These are phyloP conservation scores for Arthrobotrys sphaeroides DNA, from an alignment of 2,329 filamentous ascomycete species.

Conservation along the genomic window DNA sequence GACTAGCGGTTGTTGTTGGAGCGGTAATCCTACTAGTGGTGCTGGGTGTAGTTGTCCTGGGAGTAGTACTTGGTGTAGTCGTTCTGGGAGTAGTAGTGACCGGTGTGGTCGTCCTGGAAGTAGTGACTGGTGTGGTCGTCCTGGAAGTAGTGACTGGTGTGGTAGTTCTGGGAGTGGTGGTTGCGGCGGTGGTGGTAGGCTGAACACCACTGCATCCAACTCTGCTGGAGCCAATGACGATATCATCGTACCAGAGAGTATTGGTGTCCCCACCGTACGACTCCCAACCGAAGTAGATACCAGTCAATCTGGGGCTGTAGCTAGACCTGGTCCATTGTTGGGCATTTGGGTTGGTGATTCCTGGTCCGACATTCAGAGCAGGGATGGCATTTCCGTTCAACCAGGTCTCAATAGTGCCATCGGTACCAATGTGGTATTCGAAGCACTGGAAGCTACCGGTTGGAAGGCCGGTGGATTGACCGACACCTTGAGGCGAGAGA, in stretches of 20 bases:
- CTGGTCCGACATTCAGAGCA: constrained; percentile 65
- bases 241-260: constrained; percentile 73
- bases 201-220: constrained; percentile 63
- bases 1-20: constrained; percentile 2
- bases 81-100: neutral
- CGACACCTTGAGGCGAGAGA: constrained; percentile 70
- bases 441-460: constrained; percentile 69
- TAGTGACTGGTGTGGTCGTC: neutral
- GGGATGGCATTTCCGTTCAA: constrained; percentile 66
- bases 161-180: neutral
- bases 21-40: constrained; percentile 11
- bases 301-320: constrained; percentile 67
- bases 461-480: constrained; percentile 66
- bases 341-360: constrained; percentile 66
- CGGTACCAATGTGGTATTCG: constrained; percentile 70
- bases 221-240: constrained; percentile 65
- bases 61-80: neutral
- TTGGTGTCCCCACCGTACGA: constrained; percentile 70
- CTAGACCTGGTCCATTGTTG: constrained; percentile 66
- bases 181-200: constrained; percentile 25
- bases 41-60: neutral
- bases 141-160: neutral
- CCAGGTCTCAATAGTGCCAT: constrained; percentile 71
- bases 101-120: neutral
- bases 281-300: constrained; percentile 72